phyloP scores from a whole-genome alignment of 345 rosid species.

The Punica granatum region DNA sequence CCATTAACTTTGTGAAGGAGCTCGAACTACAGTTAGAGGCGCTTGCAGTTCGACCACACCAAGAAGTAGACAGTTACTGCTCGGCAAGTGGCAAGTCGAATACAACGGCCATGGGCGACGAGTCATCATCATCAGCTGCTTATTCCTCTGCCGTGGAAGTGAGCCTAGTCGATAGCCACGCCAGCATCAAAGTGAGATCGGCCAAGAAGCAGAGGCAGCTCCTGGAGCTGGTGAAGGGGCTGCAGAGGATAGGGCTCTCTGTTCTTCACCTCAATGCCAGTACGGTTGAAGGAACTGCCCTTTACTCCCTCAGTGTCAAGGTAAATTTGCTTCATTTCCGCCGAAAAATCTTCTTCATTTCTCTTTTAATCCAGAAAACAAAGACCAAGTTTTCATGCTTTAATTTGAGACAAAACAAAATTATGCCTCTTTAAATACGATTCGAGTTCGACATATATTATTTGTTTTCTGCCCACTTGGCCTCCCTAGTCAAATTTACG shows the following conservation, averaged over 20 bases:
- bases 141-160: slow-evolving; percentile 76
- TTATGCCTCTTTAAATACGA: neutral
- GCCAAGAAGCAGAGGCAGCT: slow-evolving; percentile 59
- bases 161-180: slow-evolving; percentile 72
- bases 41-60: slow-evolving; percentile 19
- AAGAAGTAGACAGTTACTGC: no score
- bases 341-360: neutral
- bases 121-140: neutral
- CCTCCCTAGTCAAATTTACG: no score
- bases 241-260: slow-evolving; percentile 52
- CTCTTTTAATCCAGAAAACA: neutral
- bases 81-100: slow-evolving; percentile 17
- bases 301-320: slow-evolving; percentile 76
- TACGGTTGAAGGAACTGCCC: slow-evolving; percentile 49
- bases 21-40: slow-evolving; percentile 28
- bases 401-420: neutral
- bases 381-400: neutral
- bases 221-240: slow-evolving; percentile 50
- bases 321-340: no score
- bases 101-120: neutral
- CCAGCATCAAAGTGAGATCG: slow-evolving; percentile 65
- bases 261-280: slow-evolving; percentile 74
- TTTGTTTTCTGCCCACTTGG: no score
- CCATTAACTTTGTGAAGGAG: slow-evolving; percentile 43
- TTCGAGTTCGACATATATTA: no score